Percentiles rank a stretch among this genome's conserved stretches.
phyloP scores from a whole-genome alignment of 2,329 filamentous ascomycete genomes.

The Xylaria sp. region DNA sequence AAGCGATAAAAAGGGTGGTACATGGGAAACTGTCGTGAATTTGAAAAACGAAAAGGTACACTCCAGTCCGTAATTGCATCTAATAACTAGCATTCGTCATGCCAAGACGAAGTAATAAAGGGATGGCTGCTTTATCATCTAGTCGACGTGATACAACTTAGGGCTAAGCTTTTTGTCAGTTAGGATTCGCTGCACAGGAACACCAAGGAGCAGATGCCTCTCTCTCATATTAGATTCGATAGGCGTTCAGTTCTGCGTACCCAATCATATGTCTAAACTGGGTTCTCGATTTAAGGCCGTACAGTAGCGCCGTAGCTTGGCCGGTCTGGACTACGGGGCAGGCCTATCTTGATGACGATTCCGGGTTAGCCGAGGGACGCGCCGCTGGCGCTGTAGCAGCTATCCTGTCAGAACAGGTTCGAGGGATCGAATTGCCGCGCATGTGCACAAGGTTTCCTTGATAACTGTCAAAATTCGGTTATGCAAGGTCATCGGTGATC shows the following conservation, averaged over 20 bases:
- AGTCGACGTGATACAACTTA: conserved; percentile 10
- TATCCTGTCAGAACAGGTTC: conserved; percentile 16
- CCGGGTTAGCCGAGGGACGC: conserved; percentile 36
- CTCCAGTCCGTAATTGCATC: conserved; percentile 6
- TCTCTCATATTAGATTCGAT: conserved; percentile 23
- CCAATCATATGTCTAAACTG: conserved; percentile 33
- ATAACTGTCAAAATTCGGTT: conserved; percentile 19
- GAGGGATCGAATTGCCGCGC: conserved; percentile 29
- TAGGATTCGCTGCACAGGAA: conserved; percentile 14
- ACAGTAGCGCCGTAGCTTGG: conserved; percentile 34
- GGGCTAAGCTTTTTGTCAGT: conserved; percentile 25
- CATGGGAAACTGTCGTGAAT: not conserved
- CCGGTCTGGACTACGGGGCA: conserved; percentile 32
- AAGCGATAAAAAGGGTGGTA: not conserved
- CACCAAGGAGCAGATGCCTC: conserved; percentile 14
- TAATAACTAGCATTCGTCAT: not conserved
- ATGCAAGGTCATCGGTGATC: conserved; percentile 26
- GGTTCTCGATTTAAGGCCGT: conserved; percentile 11
- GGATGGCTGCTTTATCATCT: conserved; percentile 17
- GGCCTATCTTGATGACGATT: conserved; percentile 18
- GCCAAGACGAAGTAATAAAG: conserved; percentile 16
- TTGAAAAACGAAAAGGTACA: not conserved
- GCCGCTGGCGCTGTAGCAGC: conserved; percentile 35
- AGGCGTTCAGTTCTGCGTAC: conserved; percentile 24
- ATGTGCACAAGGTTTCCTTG: conserved; percentile 20